phyloP scores from a whole-genome alignment of 345 rosid species.

The Melaleuca alternifolia region DNA sequence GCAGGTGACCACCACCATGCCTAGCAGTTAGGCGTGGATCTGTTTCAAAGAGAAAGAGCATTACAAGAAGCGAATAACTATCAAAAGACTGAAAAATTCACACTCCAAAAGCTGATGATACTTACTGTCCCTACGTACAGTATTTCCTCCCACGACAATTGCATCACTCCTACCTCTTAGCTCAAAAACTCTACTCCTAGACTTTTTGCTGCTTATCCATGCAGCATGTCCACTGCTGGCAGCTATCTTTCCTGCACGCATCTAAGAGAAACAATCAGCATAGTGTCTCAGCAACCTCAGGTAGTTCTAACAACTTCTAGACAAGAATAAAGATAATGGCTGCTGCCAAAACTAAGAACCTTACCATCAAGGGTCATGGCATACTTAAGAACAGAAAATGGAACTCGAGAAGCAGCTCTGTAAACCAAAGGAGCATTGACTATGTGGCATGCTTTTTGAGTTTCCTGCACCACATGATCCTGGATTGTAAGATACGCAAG shows the following conservation, averaged over 20 bases:
- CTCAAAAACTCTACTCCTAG: conserved; percentile 74
- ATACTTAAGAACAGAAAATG: conserved; percentile 87
- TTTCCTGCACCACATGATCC: conserved; percentile 36
- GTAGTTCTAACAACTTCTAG: background rate
- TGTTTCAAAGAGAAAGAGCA: conserved; percentile 8
- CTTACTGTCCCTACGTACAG: conserved; percentile 79
- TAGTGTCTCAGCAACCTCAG: background rate
- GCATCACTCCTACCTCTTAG: conserved; percentile 89
- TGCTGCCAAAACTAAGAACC: background rate
- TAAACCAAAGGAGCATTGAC: conserved; percentile 85
- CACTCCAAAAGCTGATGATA: background rate
- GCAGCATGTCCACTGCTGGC: conserved; percentile 86
- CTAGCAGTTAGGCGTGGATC: conserved; percentile 89
- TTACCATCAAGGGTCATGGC: conserved; percentile 98
- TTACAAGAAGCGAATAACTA: background rate
- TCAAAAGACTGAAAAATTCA: background rate
- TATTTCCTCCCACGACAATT: conserved; percentile 84
- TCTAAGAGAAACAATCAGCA: background rate
- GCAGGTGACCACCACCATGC: conserved; percentile 83
- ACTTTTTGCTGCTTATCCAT: conserved; percentile 85
- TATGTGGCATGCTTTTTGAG: conserved; percentile 67
- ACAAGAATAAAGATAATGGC: background rate
- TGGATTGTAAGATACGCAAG: background rate
- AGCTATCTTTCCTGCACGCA: conserved; percentile 76
- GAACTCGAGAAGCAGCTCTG: conserved; percentile 75